These are phyloP conservation scores for Irpex sp. DNA, from an alignment of 1,284 basidiomycete species.

Conservation along the genomic window DNA sequence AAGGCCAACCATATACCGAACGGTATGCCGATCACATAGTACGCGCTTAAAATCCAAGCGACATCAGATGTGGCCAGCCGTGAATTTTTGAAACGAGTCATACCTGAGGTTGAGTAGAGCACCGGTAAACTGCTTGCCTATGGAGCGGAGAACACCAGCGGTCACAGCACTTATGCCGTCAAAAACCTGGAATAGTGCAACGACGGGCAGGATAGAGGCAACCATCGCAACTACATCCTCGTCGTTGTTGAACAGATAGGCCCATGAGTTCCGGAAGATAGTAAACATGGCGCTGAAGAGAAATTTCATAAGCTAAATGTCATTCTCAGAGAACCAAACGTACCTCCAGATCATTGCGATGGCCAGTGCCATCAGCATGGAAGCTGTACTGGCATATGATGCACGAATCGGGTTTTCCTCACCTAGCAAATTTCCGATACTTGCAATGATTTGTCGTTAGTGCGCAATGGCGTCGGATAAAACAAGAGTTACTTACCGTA, in stretches of 20 bases:
- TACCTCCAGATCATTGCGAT: conserved; percentile 65
- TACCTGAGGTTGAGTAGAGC: conserved; percentile 64
- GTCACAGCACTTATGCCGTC: conserved; percentile 72
- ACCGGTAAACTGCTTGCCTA: conserved; percentile 71
- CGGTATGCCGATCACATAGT: conserved; percentile 66
- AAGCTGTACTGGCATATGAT: conserved; percentile 55
- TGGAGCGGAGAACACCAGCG: conserved; percentile 73
- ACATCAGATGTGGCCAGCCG: conserved; percentile 2
- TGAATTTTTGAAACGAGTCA: conserved; percentile 9
- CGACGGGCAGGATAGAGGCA: conserved; percentile 70
- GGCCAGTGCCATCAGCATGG: conserved; percentile 57
- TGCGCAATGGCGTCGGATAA: neutral
- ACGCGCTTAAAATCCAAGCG: conserved; percentile 40
- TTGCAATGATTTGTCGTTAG: conserved; percentile 19
- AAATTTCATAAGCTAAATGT: neutral
- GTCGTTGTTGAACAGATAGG: conserved; percentile 83
- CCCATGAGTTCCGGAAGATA: conserved; percentile 73
- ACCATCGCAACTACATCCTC: conserved; percentile 65
- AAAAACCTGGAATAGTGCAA: conserved; percentile 79
- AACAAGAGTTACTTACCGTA: conserved; percentile 49
- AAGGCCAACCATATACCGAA: conserved; percentile 66
- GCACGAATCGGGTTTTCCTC: conserved; percentile 69
- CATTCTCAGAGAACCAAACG: conserved; percentile 12
- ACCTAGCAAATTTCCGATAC: conserved; percentile 82
- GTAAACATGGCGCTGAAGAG: conserved; percentile 60